Evolutionary conservation across 2,329 filamentous ascomycete genomes (phyloP), one percentile per base, ranked within the genome.

Genomic region (Colletotrichum filicis): DNA sequence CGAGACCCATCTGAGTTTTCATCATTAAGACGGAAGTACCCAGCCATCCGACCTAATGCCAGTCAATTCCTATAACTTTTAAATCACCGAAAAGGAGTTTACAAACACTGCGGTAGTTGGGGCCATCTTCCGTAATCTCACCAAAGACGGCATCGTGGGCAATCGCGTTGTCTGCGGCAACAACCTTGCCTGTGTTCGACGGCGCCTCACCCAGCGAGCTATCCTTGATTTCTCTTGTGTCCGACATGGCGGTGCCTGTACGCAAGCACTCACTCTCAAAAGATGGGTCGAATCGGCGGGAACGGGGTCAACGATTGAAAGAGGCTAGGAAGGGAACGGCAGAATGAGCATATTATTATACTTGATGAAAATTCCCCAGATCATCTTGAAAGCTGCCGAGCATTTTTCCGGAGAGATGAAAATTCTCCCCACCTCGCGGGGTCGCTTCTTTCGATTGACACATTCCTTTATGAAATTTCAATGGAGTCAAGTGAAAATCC

Each of bases 1-100:
- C 78, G 1, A 86, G 81, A 22, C 84, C 84, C 28, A 86, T 81
- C 67, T 85, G 83, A 1, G 81, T 83, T 76, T 86, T 86, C 76
- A 85, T 81, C 84, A 85, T 86, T 22, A 86, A 77, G 19, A 80
- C 82, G 1, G 79, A 76, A 19, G 85, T 85, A 11, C 83, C 84
- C 1, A 83, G 55, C 84, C 83, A 86, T 59, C 83, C 83, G 59
- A 85, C 81, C 82, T 82, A 24, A 30, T 78, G 77, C 1, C 1
- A 26, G 67, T 69, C 35, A 69, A 28, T 37, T 57, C 14, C 1
- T 3, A 5, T 0, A 4, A 8, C 8, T 11, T 8, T 30, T 5
- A 26, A 26, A 19, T 12, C 7, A 57, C 79, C 80, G 55, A 82
- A 80, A 0, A 80, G 79, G 19, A 78, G 6, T 74, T 74, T 35